Evolutionary conservation across 345 rosid genomes (phyloP).

Genomic region (Brassica cretica): DNA sequence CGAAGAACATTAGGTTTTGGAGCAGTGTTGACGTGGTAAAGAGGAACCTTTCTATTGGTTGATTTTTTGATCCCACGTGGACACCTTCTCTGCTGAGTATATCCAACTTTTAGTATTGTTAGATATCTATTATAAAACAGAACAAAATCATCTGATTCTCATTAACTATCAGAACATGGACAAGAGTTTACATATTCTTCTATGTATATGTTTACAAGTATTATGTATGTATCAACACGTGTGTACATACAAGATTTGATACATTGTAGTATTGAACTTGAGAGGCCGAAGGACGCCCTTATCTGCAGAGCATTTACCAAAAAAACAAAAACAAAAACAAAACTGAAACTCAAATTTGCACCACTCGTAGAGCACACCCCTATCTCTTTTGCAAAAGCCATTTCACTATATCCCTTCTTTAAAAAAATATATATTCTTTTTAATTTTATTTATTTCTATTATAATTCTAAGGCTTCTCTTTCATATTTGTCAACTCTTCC

Average conservation of each 20-base stretch:
- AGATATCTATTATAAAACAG: neutral
- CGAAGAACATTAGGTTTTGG: no score
- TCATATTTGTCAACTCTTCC: constrained; percentile 22
- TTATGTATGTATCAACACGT: neutral
- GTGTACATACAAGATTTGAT: neutral
- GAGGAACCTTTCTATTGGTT: no score
- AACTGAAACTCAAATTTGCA: constrained; percentile 27
- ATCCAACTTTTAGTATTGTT: no score
- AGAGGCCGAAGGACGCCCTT: constrained; percentile 18
- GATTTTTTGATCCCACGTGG: no score
- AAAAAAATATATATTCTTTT: neutral
- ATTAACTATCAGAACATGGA: neutral
- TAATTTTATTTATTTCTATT: neutral
- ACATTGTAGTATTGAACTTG: constrained; percentile 8
- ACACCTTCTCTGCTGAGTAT: no score
- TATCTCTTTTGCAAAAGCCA: constrained; percentile 73
- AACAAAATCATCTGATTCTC: neutral
- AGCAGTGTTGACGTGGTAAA: no score
- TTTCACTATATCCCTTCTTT: constrained; percentile 6
- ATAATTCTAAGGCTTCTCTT: constrained; percentile 4
- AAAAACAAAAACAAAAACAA: constrained; percentile 32
- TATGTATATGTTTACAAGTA: neutral
- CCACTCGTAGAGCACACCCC: constrained; percentile 77
- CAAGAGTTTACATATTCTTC: neutral
- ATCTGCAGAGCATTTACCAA: neutral